Base-by-base conservation (phyloP, 129 eudicot genomes). In the Arctium lappa region DNA sequence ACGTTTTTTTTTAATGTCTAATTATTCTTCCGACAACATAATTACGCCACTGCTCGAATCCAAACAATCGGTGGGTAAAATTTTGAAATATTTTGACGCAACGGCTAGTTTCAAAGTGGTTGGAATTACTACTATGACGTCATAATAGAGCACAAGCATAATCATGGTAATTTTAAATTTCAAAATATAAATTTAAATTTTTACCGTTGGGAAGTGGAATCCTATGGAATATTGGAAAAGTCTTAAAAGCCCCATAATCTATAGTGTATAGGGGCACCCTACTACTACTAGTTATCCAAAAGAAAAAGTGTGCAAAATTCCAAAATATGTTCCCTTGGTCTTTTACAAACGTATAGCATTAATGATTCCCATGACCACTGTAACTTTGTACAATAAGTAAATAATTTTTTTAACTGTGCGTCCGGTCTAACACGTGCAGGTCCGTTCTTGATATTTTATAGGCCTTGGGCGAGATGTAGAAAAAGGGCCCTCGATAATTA, bases 131-230 rank as follows among this genome's bases (percentile, higher is more conserved):
- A n/a, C 13, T 16, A 4, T 60, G 65, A 44, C 56, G 3, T 46
- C 56, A 46, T 46, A 46, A 46, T 46, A 10, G 16, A 15, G 18
- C 63, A 53, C 63, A 53, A 13, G 22, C 5, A 16, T 53, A 5
- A 53, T 12, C 66, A n/a, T 56, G 66, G 29, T 56, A 56, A 16
- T 5, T 56, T 56, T 0, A 15, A n/a, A 56, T 15, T 16, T 56
- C 4, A 56, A 56, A 56, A 56, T 77, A 3, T 9, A 18, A 33
- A 0, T 1, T n/a, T 60, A 44, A 44, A 44, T 3, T 34, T 40
- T 81, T 66, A 82, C 85, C 85, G 85, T 82, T 82, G 85, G 85
- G 63, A 29, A 66, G 9, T 79, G 62, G 38, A 75, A 30, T 56
- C 68, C 40, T 75, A 42, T 75, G 40, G 69, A 75, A 32, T 75